Conservation (phyloP, 345 rosid species). For the Eucalyptus virginea region DNA sequence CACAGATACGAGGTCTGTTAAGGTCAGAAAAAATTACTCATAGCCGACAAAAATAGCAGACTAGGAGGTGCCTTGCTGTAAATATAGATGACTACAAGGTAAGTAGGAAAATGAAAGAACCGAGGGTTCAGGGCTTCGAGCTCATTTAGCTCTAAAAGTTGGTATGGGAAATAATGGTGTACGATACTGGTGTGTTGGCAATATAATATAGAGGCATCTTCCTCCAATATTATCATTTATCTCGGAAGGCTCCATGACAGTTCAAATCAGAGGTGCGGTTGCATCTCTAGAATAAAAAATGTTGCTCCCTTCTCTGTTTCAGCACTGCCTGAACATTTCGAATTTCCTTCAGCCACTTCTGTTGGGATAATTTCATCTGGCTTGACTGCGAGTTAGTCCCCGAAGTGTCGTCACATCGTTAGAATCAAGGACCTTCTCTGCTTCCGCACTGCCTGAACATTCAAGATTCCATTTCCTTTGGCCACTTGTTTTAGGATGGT, state of each 20-base stretch:
- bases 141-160: neutral
- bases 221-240: constrained; percentile 17
- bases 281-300: constrained; percentile 14
- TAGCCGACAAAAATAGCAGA: neutral
- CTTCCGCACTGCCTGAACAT: neutral
- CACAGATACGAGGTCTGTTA: neutral
- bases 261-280: constrained; percentile 9
- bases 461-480: neutral
- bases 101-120: neutral
- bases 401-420: neutral
- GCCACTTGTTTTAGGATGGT: neutral
- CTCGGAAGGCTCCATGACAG: constrained; percentile 9
- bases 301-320: constrained; percentile 5
- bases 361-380: neutral
- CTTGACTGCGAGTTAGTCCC: neutral
- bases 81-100: neutral
- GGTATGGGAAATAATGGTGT: neutral
- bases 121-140: neutral
- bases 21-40: neutral
- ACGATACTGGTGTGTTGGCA: constrained; percentile 44
- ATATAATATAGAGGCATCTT: constrained; percentile 67
- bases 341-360: neutral
- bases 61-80: neutral
- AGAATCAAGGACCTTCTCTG: neutral
- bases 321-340: neutral